A percentile compares a stretch with the other conserved stretches of the same genome.
Conservation (phyloP, 768 basidiomycete species). For the Leccinum obscurum region DNA sequence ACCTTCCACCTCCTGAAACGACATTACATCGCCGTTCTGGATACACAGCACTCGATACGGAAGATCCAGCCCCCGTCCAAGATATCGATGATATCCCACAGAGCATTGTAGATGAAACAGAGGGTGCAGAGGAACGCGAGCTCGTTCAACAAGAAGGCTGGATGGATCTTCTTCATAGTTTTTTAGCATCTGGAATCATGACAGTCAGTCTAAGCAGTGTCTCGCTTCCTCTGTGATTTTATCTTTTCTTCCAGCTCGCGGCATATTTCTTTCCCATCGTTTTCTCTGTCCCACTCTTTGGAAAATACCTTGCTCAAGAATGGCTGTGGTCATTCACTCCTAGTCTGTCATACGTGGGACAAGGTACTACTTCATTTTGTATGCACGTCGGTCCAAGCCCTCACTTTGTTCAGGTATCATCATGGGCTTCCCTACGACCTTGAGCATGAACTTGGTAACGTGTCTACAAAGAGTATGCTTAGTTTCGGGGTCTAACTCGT, state of each 20-base stretch:
- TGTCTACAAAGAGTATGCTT: constrained; percentile 17
- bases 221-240: constrained; percentile 2
- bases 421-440: constrained; percentile 94
- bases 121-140: constrained; percentile 41
- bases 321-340: constrained; percentile 97
- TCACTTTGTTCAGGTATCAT: constrained; percentile 68
- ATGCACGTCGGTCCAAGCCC: neutral
- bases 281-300: constrained; percentile 86
- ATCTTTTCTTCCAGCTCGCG: constrained; percentile 51
- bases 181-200: constrained; percentile 67
- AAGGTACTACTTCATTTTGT: constrained; percentile 47
- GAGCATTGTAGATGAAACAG: constrained; percentile 30
- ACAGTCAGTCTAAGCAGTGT: constrained; percentile 55
- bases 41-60: constrained; percentile 45
- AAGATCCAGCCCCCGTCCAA: constrained; percentile 29
- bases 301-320: constrained; percentile 74
- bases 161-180: constrained; percentile 76
- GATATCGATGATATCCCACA: constrained; percentile 10
- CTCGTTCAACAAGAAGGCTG: constrained; percentile 69
- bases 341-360: constrained; percentile 88
- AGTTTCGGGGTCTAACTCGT: constrained; percentile 3
- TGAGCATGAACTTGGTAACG: constrained; percentile 85
- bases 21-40: constrained; percentile 54
- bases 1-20: constrained; percentile 65
- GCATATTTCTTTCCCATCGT: constrained; percentile 90